These are phyloP conservation scores for Talaromyces rugulosus DNA, from an alignment of 2,329 filamentous ascomycete species.

Conservation along the genomic window DNA sequence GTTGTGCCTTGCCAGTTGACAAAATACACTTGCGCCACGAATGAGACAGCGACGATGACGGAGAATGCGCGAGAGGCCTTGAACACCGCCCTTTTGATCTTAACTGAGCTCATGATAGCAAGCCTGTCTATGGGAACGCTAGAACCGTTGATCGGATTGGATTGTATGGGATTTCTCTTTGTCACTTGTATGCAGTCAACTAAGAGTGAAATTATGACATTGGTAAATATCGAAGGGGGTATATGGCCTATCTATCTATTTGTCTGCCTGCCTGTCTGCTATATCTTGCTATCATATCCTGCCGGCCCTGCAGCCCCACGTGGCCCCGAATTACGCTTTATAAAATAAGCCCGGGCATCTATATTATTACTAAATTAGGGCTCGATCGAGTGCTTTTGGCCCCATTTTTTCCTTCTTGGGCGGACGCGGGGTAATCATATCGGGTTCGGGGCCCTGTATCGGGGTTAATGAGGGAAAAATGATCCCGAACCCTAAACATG, in stretches of 20 bases:
- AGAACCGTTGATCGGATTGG: no score
- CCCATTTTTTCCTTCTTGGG: not conserved
- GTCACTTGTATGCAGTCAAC: not conserved
- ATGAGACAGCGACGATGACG: not conserved
- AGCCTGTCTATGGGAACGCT: no score
- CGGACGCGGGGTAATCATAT: not conserved
- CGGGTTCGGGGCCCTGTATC: not conserved
- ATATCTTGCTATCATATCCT: not conserved
- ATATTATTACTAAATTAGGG: not conserved
- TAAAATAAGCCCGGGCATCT: not conserved
- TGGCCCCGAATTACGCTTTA: not conserved
- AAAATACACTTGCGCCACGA: not conserved
- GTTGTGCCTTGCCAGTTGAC: not conserved
- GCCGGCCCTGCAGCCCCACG: not conserved
- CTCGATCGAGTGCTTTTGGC: not conserved
- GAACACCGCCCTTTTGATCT: not conserved
- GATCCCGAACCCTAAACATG: not conserved
- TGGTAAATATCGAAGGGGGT: not conserved
- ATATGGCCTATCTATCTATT: not conserved
- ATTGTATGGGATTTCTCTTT: no score
- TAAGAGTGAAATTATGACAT: not conserved
- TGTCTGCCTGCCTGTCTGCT: not conserved
- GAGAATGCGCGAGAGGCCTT: not conserved
- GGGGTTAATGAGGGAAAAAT: not conserved
- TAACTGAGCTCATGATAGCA: not conserved